These are phyloP conservation scores for Neurospora cerealis DNA, from an alignment of 495 filamentous ascomycete species.

Conservation along the genomic window DNA sequence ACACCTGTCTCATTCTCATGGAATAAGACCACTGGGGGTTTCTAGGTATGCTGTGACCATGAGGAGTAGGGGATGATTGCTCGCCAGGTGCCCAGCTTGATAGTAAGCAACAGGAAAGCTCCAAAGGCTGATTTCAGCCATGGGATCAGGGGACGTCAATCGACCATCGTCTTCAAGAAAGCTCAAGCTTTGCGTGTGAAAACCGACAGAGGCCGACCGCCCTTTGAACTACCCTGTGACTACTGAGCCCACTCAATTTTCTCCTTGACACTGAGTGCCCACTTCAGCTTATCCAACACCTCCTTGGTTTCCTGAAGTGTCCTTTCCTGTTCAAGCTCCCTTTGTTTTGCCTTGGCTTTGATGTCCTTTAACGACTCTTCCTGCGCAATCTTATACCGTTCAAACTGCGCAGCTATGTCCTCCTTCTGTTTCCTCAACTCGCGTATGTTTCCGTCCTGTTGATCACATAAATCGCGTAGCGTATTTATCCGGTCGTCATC, in stretches of 20 bases:
- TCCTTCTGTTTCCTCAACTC: slow-evolving; percentile 50
- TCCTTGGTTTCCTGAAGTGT: slow-evolving; percentile 50
- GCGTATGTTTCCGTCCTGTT: slow-evolving; percentile 58
- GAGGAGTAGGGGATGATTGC: neutral
- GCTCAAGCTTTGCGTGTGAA: neutral
- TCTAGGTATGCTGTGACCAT: neutral
- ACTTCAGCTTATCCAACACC: slow-evolving; percentile 56
- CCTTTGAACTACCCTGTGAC: neutral
- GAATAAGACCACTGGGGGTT: neutral
- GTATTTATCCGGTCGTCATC: slow-evolving; percentile 49
- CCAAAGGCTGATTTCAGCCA: neutral
- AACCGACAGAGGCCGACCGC: neutral
- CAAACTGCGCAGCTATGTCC: slow-evolving; percentile 44
- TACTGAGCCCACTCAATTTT: slow-evolving; percentile 44
- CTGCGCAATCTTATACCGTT: slow-evolving; percentile 53
- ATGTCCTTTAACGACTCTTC: slow-evolving; percentile 49
- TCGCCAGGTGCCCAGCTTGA: neutral
- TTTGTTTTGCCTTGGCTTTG: slow-evolving; percentile 41
- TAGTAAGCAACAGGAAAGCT: neutral
- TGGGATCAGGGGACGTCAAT: neutral
- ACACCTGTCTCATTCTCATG: neutral
- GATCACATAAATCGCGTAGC: slow-evolving; percentile 55
- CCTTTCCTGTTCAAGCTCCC: slow-evolving; percentile 45
- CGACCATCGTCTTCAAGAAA: neutral
- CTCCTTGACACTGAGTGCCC: slow-evolving; percentile 55